Evolutionary conservation across 2,329 filamentous ascomycete species (phyloP).

Genomic region (Neopestalotiopsis sp.): DNA sequence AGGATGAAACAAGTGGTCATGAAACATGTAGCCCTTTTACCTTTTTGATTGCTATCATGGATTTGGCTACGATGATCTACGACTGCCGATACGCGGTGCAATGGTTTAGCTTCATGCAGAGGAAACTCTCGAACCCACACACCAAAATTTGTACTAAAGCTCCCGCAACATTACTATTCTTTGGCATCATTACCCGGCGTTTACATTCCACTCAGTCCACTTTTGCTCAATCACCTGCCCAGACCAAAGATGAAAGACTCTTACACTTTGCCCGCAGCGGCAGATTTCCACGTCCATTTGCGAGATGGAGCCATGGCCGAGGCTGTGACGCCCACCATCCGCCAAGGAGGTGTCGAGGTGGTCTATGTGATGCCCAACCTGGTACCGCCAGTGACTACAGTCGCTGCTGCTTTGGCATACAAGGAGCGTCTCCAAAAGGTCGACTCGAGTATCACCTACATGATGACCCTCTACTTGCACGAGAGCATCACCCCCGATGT

Average conservation of each 20-base stretch:
- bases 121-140: constrained; percentile 3
- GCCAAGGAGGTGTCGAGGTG: constrained; percentile 54
- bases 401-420: constrained; percentile 52
- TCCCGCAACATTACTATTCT: neutral
- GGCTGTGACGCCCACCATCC: constrained; percentile 53
- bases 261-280: constrained; percentile 20
- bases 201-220: neutral
- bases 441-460: constrained; percentile 52
- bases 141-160: constrained; percentile 12
- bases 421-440: constrained; percentile 47
- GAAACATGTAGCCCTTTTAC: neutral
- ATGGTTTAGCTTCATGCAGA: constrained; percentile 5
- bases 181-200: neutral
- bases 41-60: neutral
- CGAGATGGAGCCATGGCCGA: constrained; percentile 56
- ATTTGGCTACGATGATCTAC: neutral
- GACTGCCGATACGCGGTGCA: neutral
- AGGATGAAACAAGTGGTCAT: neutral
- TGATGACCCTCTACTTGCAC: constrained; percentile 60
- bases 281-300: constrained; percentile 31
- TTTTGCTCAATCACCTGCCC: neutral
- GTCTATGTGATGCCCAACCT: constrained; percentile 62
- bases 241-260: constrained; percentile 17
- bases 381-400: constrained; percentile 55
- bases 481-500: constrained; percentile 53